Evolutionary conservation across 768 basidiomycete species (phyloP).

Genomic region (Psilocybe cyanescens): DNA sequence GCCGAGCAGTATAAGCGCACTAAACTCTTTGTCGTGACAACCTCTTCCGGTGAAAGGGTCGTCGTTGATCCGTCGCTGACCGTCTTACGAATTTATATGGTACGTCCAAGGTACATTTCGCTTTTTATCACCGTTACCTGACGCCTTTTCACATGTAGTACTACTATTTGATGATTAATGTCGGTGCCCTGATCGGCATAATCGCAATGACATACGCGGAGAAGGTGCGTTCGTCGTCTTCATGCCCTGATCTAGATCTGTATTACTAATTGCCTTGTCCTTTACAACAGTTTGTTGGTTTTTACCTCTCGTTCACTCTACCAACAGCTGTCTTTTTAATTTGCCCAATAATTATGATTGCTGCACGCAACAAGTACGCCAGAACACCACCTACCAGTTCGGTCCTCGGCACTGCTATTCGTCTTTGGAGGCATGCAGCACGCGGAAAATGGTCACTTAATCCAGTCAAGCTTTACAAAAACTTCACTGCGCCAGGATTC

Average conservation of each 20-base stretch:
- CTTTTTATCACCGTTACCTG: slow-evolving; percentile 34
- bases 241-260: slow-evolving; percentile 33
- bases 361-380: slow-evolving; percentile 55
- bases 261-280: not conserved
- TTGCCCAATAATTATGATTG: slow-evolving; percentile 59
- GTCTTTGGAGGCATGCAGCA: slow-evolving; percentile 48
- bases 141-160: slow-evolving; percentile 49
- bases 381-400: slow-evolving; percentile 64
- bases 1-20: slow-evolving; percentile 74
- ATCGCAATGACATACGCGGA: slow-evolving; percentile 70
- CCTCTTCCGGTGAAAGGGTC: slow-evolving; percentile 64
- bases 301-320: slow-evolving; percentile 64
- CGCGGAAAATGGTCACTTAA: slow-evolving; percentile 56
- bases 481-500: slow-evolving; percentile 60
- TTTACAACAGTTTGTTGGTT: slow-evolving; percentile 53
- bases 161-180: slow-evolving; percentile 74
- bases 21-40: slow-evolving; percentile 53
- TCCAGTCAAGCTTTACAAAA: slow-evolving; percentile 46
- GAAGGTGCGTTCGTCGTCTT: slow-evolving; percentile 38
- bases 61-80: slow-evolving; percentile 76
- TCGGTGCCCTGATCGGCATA: slow-evolving; percentile 72
- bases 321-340: slow-evolving; percentile 62
- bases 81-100: slow-evolving; percentile 74
- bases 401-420: slow-evolving; percentile 51
- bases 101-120: slow-evolving; percentile 29